Evolutionary conservation across 108 stramenopile species (phyloP), one percentile per base, ranked within the genome.

Genomic region (Cyclotella kingstonii): DNA sequence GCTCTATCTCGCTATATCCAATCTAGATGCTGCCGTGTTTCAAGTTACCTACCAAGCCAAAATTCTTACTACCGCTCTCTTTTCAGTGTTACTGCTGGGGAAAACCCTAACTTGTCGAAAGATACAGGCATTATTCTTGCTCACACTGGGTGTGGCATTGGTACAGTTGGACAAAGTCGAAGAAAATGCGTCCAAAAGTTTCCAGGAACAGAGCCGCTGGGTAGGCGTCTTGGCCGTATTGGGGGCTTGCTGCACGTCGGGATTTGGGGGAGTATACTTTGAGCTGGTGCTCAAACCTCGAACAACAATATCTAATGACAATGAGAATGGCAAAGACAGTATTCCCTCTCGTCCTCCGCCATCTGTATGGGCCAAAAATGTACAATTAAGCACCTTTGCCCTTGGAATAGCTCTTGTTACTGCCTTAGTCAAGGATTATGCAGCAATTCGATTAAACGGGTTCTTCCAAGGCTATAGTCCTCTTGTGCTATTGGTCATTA

Each of bases 41-140:
- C 97, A 98, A 82, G 97, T 99, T 1, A 92, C 88, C 56, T 98
- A 98, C 68, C 97, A 99, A 63, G 78, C 95, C 34, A 99, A 98
- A 73, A 97, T 99, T 44, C 78, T 99, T 25, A 97, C 97, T 4
- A 98, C 98, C 17, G 98, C 98, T 6, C 44, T 97, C 4, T 99
- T 99, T 72, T 90, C 90, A 25, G 93, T 94, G 26, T 11, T 91
- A 14, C 51, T 99, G 68, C 75, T 99, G 41, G 76, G 83, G 6
- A 67, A 55, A 28, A 92, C 94, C 61, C 95, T 95, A 89, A 58
- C 80, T 8, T 70, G 21, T 21, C 65, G 34, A 31, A 70, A 89
- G 46, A 73, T 83, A 53, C 34, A 66, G n/a, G 69, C 94, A 4
- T 54, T 98, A 17, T 27, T 97, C 22, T 39, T 97, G 23, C 79